Conservation (phyloP, 306 rosid species). For the Cucumis cinereus region DNA sequence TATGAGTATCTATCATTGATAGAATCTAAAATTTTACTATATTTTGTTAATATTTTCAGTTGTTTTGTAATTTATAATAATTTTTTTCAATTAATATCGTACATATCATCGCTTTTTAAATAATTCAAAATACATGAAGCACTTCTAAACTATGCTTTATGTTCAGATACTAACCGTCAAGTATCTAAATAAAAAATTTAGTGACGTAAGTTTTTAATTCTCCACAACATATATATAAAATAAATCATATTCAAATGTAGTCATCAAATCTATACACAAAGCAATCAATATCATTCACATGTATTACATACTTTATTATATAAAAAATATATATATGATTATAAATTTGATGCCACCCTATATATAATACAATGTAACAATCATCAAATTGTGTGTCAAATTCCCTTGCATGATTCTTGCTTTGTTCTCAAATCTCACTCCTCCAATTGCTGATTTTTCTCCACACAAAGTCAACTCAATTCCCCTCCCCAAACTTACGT, state of each 20-base stretch:
- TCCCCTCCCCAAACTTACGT: background rate
- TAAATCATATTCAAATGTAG: background rate
- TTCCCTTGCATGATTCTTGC: constrained; percentile 20
- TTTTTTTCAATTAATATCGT: too few relatives aligned
- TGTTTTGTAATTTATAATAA: too few relatives aligned
- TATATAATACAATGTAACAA: background rate
- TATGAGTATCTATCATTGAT: too few relatives aligned
- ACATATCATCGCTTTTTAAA: too few relatives aligned
- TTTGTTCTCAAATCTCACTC: background rate
- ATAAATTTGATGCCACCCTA: background rate
- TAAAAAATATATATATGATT: background rate
- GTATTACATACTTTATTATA: background rate
- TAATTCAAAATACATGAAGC: too few relatives aligned
- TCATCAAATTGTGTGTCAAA: background rate
- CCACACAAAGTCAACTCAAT: background rate
- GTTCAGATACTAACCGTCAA: too few relatives aligned
- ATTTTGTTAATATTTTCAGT: too few relatives aligned
- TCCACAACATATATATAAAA: too few relatives aligned
- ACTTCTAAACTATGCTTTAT: too few relatives aligned
- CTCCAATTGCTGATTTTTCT: constrained; percentile 3
- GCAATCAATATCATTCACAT: background rate
- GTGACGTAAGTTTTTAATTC: too few relatives aligned
- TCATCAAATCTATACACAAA: background rate
- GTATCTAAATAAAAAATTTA: too few relatives aligned
- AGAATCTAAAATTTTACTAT: too few relatives aligned